These are phyloP conservation scores for Sporisorium reilianum DNA, from an alignment of 1,284 basidiomycete species.

Conservation along the genomic window DNA sequence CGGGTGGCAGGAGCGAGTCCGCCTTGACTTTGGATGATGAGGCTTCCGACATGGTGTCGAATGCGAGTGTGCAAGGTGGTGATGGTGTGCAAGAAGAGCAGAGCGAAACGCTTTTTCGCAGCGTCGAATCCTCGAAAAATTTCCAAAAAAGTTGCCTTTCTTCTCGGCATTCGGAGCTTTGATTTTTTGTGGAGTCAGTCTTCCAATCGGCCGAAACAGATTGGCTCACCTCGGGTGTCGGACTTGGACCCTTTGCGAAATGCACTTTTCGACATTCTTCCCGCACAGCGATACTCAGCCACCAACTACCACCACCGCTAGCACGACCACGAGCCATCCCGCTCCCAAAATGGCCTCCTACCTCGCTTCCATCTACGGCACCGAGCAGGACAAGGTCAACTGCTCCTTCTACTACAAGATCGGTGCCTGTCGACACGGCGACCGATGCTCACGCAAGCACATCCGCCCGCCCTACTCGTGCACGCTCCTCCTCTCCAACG, in stretches of 20 bases:
- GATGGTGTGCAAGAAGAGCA: not conserved
- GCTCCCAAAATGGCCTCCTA: slow-evolving; percentile 52
- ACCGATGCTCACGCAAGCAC: slow-evolving; percentile 95
- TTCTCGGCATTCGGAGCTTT: slow-evolving; percentile 1
- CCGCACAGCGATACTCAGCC: slow-evolving; percentile 15
- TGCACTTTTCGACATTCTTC: slow-evolving; percentile 38
- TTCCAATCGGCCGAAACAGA: slow-evolving; percentile 32
- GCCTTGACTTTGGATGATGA: slow-evolving; percentile 48
- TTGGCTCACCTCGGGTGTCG: slow-evolving; percentile 7
- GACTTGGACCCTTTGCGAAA: slow-evolving; percentile 17
- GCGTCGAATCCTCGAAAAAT: slow-evolving; percentile 1
- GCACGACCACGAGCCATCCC: not conserved
- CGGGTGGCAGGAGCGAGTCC: slow-evolving; percentile 37
- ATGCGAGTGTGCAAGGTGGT: not conserved
- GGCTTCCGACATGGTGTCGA: slow-evolving; percentile 25
- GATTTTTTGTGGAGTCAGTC: slow-evolving; percentile 19
- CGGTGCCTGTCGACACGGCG: slow-evolving; percentile 94
- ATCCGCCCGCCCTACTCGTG: slow-evolving; percentile 97
- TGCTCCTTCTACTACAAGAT: slow-evolving; percentile 98
- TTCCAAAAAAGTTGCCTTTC: slow-evolving; percentile 6
- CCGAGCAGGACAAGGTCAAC: slow-evolving; percentile 90
- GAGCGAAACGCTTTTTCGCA: not conserved
- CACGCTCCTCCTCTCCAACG: slow-evolving; percentile 96
- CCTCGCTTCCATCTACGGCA: slow-evolving; percentile 64
- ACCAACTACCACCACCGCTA: not conserved